These are phyloP conservation scores for Cladosporium colombiae DNA, from an alignment of 2,329 filamentous ascomycete genomes.

Conservation along the genomic window DNA sequence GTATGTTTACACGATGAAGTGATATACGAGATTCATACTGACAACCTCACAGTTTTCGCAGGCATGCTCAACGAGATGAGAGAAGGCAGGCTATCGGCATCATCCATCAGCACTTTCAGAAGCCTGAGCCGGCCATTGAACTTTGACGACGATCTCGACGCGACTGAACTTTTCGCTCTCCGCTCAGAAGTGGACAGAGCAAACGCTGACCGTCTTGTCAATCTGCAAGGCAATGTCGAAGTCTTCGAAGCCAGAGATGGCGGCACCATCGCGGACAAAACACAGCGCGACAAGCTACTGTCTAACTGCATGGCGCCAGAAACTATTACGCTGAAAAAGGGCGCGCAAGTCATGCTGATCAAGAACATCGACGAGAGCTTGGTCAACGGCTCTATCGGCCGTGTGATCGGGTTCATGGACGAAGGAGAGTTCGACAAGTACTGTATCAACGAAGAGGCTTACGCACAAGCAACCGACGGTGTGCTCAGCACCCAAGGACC, in stretches of 20 bases:
- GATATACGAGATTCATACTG: conserved; percentile 21
- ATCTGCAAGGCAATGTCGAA: conserved; percentile 67
- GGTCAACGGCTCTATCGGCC: conserved; percentile 92
- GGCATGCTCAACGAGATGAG: conserved; percentile 98
- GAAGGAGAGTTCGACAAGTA: conserved; percentile 50
- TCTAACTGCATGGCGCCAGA: conserved; percentile 92
- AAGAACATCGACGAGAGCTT: conserved; percentile 95
- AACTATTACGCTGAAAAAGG: conserved; percentile 77
- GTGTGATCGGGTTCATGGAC: conserved; percentile 78
- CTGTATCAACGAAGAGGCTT: conserved; percentile 32
- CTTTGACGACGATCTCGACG: conserved; percentile 73
- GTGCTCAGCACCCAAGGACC: conserved; percentile 34
- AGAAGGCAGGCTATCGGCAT: conserved; percentile 74
- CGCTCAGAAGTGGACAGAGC: conserved; percentile 85
- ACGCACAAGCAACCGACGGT: conserved; percentile 29
- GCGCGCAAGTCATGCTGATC: conserved; percentile 98
- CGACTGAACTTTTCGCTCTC: conserved; percentile 93
- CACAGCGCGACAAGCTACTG: conserved; percentile 73
- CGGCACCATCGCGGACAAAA: conserved; percentile 66
- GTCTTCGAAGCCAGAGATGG: conserved; percentile 74
- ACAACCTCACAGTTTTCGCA: conserved; percentile 67
- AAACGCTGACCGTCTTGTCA: conserved; percentile 72
- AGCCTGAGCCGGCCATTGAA: conserved; percentile 68
- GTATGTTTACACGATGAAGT: conserved; percentile 42
- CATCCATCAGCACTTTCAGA: conserved; percentile 76